Percentiles rank a stretch among this genome's conserved stretches.
phyloP scores from a whole-genome alignment of 768 basidiomycete species.

The Pulveroboletus sp. region DNA sequence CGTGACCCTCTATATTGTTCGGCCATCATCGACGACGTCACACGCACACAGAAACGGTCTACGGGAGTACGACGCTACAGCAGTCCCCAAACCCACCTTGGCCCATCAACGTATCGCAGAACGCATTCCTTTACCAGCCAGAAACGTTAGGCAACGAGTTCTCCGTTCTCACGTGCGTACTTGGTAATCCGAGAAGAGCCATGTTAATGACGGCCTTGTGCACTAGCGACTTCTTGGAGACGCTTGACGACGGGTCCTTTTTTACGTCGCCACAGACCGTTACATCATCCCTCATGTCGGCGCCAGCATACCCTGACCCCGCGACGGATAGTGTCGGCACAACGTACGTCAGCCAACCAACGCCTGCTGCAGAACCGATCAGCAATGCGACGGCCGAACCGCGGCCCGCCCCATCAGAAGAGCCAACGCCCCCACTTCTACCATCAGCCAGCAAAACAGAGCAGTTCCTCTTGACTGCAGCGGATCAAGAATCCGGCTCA shows the following conservation, averaged over 20 bases:
- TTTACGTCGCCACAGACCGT: constrained; percentile 58
- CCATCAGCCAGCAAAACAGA: constrained; percentile 82
- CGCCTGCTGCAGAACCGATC: constrained; percentile 18
- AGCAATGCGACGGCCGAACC: constrained; percentile 22
- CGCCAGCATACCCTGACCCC: constrained; percentile 27
- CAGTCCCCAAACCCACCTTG: constrained; percentile 42
- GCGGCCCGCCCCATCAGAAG: constrained; percentile 31
- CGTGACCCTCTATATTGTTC: neutral
- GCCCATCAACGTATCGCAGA: constrained; percentile 50
- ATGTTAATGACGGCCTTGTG: neutral
- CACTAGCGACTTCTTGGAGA: constrained; percentile 81
- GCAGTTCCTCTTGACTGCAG: constrained; percentile 87
- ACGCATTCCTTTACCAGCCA: constrained; percentile 63
- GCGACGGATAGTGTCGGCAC: constrained; percentile 5
- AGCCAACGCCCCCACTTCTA: constrained; percentile 50
- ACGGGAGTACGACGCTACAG: constrained; percentile 17
- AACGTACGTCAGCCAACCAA: constrained; percentile 16
- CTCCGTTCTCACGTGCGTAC: constrained; percentile 69
- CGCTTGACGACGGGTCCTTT: constrained; percentile 81
- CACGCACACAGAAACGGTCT: constrained; percentile 20
- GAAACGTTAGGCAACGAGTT: constrained; percentile 81
- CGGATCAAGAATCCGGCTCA: constrained; percentile 90
- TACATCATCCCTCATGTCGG: constrained; percentile 47
- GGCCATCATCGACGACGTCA: neutral
- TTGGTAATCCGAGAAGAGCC: neutral